Conservation (phyloP, 179 eudicot genomes). For the Monotropa hypopitys region DNA sequence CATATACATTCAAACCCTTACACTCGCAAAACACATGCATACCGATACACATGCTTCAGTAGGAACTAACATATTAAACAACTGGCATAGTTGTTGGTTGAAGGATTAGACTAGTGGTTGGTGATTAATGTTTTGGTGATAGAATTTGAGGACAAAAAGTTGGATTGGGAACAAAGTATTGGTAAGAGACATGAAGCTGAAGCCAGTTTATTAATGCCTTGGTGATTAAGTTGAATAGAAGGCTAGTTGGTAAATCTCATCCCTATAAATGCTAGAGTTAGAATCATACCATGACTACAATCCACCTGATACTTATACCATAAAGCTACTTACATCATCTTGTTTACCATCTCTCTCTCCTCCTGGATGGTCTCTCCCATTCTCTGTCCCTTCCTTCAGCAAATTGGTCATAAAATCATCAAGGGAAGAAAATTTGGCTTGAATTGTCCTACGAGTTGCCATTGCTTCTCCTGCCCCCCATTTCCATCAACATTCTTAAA, state of each 20-base stretch:
- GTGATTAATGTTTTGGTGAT: not conserved
- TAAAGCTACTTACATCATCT: not conserved
- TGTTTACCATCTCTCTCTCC: not conserved
- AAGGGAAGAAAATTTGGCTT: slow-evolving; percentile 10
- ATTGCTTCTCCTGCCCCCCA: not conserved
- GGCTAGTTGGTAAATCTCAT: not conserved
- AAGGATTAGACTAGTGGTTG: too few relatives aligned
- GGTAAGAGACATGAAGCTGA: not conserved
- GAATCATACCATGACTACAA: too few relatives aligned
- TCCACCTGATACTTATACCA: too few relatives aligned
- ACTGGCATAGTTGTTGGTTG: too few relatives aligned
- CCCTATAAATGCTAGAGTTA: not conserved
- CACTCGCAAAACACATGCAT: too few relatives aligned
- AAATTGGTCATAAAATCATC: not conserved
- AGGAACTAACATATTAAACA: too few relatives aligned
- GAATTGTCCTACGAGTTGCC: not conserved
- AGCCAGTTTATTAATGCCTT: not conserved
- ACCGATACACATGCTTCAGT: too few relatives aligned
- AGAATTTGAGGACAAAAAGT: not conserved
- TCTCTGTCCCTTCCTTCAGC: not conserved
- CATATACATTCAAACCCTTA: too few relatives aligned
- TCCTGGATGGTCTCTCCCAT: not conserved
- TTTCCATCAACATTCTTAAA: not conserved
- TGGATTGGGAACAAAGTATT: not conserved
- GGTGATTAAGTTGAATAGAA: not conserved